Percentiles rank a stretch among this genome's conserved stretches.
These are phyloP conservation scores for Clitopilus passeckerianus DNA, from an alignment of 768 basidiomycete genomes.

Conservation along the genomic window DNA sequence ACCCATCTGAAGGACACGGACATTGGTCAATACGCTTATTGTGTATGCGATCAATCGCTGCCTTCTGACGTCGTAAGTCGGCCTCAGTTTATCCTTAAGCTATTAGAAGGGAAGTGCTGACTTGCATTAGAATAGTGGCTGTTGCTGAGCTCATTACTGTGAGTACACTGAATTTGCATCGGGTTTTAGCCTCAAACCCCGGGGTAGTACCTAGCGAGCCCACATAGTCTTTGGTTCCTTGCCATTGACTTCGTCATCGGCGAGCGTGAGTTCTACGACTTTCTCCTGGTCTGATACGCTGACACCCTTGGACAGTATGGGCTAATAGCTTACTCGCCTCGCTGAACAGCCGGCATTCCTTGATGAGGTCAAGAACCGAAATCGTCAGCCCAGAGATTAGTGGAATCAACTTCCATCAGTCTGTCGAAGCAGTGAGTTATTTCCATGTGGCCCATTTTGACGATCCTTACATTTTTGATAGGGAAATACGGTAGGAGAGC, in stretches of 20 bases:
- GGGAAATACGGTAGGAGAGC: not conserved
- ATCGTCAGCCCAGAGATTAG: not conserved
- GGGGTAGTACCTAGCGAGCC: not conserved
- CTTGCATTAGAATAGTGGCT: slow-evolving; percentile 24
- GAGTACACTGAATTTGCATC: slow-evolving; percentile 5
- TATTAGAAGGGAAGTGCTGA: no score
- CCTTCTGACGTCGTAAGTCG: slow-evolving; percentile 39
- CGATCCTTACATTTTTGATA: not conserved
- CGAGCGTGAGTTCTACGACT: slow-evolving; percentile 17
- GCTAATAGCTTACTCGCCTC: slow-evolving; percentile 42
- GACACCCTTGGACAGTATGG: slow-evolving; percentile 18
- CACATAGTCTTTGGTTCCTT: slow-evolving; percentile 30
- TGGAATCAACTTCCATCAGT: not conserved
- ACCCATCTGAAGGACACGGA: slow-evolving; percentile 23
- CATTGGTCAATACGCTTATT: slow-evolving; percentile 37
- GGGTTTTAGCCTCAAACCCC: not conserved
- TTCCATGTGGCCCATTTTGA: not conserved
- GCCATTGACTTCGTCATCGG: slow-evolving; percentile 42
- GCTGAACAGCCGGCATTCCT: slow-evolving; percentile 29
- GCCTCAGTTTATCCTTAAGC: no score
- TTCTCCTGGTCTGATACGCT: not conserved
- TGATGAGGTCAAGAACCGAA: slow-evolving; percentile 7
- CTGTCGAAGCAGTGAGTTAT: not conserved
- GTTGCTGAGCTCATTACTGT: slow-evolving; percentile 33
- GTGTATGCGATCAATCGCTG: slow-evolving; percentile 48